Evolutionary conservation across 345 rosid species (phyloP), one percentile per base, ranked within the genome.

Genomic region (Odontarrhena argentea): DNA sequence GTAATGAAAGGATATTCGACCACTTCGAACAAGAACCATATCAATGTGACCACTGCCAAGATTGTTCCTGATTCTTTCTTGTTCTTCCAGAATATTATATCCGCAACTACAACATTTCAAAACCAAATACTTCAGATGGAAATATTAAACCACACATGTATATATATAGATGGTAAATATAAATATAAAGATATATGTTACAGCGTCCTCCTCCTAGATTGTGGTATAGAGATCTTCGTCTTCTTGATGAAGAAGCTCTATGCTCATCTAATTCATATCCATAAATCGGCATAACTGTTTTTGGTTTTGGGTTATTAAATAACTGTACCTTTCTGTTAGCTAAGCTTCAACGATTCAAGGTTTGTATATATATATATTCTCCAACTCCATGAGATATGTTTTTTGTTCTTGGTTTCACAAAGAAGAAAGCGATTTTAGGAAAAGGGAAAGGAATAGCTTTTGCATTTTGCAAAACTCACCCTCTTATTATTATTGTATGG

Each of bases 11-110:
- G 80, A 71, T 75, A 83, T 62, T 89, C 96, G 63, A 69, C 69
- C 47, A 89, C 79, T 70, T 87, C 91, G 48, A 89, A 81, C 32
- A 87, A 78, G 57, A 81, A 73, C 93, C 93, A 89, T 24, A 81
- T 38, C 24, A 76, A 74, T 37, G 96, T 81, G 13, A 77, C 83
- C 22, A 78, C 83, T 0, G 76, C 79, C 70, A 86, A 76, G 47
- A 77, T 65, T 74, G 82, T 80, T 0, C 79, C 85, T 12, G 96
- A 89, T 43, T 85, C 57, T 45, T 68, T 77, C 81, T 78, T 82
- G 74, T 85, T 70, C 84, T 77, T 83, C 96, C 93, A 87, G 36
- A 85, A 77, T 22, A 86, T 66, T 70, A 89, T 9, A 40, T 89
- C 87, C 3, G 87, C 93, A 76, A 84, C 96, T 85, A 69, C 69